These are phyloP conservation scores for Phoma sp. DNA, from an alignment of 2,329 filamentous ascomycete species.

Conservation along the genomic window DNA sequence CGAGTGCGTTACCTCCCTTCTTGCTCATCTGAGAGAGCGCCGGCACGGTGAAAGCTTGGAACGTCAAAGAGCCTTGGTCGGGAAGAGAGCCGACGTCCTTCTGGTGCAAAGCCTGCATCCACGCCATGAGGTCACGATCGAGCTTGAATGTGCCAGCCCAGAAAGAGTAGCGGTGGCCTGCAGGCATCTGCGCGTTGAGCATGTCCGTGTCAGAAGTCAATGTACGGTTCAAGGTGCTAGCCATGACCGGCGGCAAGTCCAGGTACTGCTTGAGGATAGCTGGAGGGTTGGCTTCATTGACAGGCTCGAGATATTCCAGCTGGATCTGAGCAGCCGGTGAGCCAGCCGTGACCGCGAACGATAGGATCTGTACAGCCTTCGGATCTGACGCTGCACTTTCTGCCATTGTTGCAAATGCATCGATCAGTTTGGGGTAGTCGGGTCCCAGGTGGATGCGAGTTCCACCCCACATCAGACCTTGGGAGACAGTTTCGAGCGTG, in stretches of 20 bases:
- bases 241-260: constrained; percentile 15
- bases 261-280: constrained; percentile 19
- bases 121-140: constrained; percentile 24
- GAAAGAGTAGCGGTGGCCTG: constrained; percentile 35
- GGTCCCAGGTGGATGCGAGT: constrained; percentile 9
- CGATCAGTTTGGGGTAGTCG: constrained; percentile 15
- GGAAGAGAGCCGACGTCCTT: constrained; percentile 12
- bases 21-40: constrained; percentile 21
- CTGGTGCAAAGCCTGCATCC: constrained; percentile 25
- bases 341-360: constrained; percentile 25
- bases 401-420: constrained; percentile 21
- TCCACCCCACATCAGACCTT: constrained; percentile 32
- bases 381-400: constrained; percentile 22
- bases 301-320: constrained; percentile 29
- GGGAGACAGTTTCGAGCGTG: constrained; percentile 23
- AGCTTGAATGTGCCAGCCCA: constrained; percentile 33
- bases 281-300: constrained; percentile 23
- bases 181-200: constrained; percentile 42
- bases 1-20: constrained; percentile 32
- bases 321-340: constrained; percentile 25
- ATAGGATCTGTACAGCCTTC: constrained; percentile 32
- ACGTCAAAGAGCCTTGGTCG: constrained; percentile 11
- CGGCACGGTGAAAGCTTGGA: constrained; percentile 22
- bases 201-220: constrained; percentile 38
- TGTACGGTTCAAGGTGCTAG: constrained; percentile 17